Conservation (phyloP, 106 monocot species). For the Phalaenopsis aphrodite region DNA sequence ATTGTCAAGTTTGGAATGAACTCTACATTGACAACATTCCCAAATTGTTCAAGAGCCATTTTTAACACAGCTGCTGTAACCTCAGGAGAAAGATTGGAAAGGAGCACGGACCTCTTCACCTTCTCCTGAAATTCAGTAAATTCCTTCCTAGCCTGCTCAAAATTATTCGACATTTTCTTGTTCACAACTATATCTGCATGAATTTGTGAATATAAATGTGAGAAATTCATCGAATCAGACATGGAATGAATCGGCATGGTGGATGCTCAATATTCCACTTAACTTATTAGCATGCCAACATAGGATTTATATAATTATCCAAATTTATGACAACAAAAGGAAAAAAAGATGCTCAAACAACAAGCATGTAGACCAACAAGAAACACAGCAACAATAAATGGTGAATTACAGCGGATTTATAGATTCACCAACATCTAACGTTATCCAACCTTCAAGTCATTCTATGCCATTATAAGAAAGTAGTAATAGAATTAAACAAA, state of each 20-base stretch:
- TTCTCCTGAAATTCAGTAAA: conserved; percentile 67
- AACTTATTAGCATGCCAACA: not conserved
- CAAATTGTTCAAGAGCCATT: conserved; percentile 66
- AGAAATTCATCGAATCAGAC: not conserved
- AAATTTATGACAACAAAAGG: not conserved
- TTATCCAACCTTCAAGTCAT: no score
- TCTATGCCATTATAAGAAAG: no score
- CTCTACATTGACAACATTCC: conserved; percentile 40
- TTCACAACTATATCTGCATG: not conserved
- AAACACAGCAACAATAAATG: no score
- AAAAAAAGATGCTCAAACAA: not conserved
- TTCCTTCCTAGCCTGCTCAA: conserved; percentile 31
- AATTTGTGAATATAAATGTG: not conserved
- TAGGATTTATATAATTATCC: not conserved
- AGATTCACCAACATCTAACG: no score
- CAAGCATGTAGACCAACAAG: not conserved
- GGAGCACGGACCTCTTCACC: conserved; percentile 73
- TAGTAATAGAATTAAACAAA: no score
- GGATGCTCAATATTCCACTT: not conserved
- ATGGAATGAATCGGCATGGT: not conserved
- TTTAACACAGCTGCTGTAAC: conserved; percentile 49
- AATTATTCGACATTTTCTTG: conserved; percentile 7
- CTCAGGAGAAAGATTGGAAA: conserved; percentile 62
- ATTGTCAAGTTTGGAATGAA: conserved; percentile 58
- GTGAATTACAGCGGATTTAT: no score